Evolutionary conservation across 495 filamentous ascomycete species (phyloP).

Genomic region (Hypoxylon fuscum): DNA sequence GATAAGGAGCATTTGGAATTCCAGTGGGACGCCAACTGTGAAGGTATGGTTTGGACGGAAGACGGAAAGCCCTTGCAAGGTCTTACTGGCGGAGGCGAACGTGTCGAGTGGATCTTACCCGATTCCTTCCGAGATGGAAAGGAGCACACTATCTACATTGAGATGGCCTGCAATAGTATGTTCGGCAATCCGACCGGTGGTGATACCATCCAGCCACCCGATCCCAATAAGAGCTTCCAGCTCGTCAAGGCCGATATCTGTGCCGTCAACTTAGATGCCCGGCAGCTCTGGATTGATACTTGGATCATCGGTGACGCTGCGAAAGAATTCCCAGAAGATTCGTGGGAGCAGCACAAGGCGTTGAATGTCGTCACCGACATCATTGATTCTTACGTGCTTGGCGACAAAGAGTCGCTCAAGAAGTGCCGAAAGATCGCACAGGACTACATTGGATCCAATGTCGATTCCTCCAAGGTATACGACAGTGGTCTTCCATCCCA

Average conservation of each 20-base stretch:
- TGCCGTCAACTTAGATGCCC: constrained; percentile 84
- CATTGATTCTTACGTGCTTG: constrained; percentile 86
- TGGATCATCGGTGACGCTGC: constrained; percentile 95
- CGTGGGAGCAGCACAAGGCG: constrained; percentile 87
- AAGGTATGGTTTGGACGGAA: constrained; percentile 89
- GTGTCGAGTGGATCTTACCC: constrained; percentile 90
- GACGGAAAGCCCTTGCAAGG: constrained; percentile 91
- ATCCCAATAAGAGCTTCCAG: constrained; percentile 80
- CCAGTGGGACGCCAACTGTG: constrained; percentile 93
- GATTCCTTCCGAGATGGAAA: constrained; percentile 81
- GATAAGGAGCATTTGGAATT: constrained; percentile 85
- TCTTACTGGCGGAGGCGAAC: constrained; percentile 88
- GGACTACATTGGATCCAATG: constrained; percentile 80
- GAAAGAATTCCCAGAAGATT: constrained; percentile 78
- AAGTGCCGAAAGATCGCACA: constrained; percentile 82
- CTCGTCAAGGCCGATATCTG: constrained; percentile 85
- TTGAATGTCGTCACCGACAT: constrained; percentile 84
- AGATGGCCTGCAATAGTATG: constrained; percentile 99
- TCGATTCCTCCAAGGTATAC: constrained; percentile 87
- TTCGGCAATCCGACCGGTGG: constrained; percentile 91
- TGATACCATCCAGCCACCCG: constrained; percentile 88
- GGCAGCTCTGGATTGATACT: constrained; percentile 86
- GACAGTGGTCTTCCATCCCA: constrained; percentile 73
- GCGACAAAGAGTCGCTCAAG: constrained; percentile 77
- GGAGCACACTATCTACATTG: constrained; percentile 88